Conservation (phyloP, 2,329 filamentous ascomycete species). For the Colletotrichum sp. region DNA sequence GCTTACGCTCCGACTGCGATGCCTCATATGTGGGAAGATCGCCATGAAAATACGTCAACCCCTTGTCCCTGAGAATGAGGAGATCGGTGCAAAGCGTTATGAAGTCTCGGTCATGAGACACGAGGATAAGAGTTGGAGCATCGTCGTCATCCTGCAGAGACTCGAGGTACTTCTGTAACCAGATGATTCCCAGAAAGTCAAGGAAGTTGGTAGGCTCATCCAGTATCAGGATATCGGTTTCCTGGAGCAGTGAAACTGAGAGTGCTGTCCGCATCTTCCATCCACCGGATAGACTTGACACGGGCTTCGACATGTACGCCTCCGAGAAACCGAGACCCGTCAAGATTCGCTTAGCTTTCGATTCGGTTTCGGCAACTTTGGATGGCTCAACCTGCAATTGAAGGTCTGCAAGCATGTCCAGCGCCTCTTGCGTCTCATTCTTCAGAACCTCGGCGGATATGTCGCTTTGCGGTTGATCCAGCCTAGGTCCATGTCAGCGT, state of each 20-base stretch:
- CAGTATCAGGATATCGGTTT: slow-evolving; percentile 78
- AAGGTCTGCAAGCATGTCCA: slow-evolving; percentile 72
- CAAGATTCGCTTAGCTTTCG: slow-evolving; percentile 69
- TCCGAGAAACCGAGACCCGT: slow-evolving; percentile 75
- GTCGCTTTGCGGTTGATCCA: slow-evolving; percentile 57
- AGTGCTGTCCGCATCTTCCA: slow-evolving; percentile 76
- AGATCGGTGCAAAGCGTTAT: slow-evolving; percentile 79
- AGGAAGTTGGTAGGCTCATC: slow-evolving; percentile 91
- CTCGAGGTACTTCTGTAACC: slow-evolving; percentile 78
- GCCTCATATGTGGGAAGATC: slow-evolving; percentile 75
- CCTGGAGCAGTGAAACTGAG: slow-evolving; percentile 71
- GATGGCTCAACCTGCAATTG: slow-evolving; percentile 72
- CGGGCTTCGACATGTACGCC: slow-evolving; percentile 60
- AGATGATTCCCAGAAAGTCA: slow-evolving; percentile 82
- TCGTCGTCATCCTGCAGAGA: slow-evolving; percentile 55
- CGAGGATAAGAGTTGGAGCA: slow-evolving; percentile 74
- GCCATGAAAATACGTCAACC: slow-evolving; percentile 76
- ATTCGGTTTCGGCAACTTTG: slow-evolving; percentile 68
- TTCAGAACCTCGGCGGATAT: slow-evolving; percentile 64
- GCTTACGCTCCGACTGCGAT: slow-evolving; percentile 69
- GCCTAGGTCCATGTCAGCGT: slow-evolving; percentile 30
- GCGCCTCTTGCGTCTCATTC: slow-evolving; percentile 71
- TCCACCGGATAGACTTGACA: slow-evolving; percentile 75
- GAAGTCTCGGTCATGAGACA: slow-evolving; percentile 87
- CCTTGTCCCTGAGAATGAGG: slow-evolving; percentile 75